Evolutionary conservation across 805 yeast species (phyloP).

Genomic region (Danielozyma ontarioensis): DNA sequence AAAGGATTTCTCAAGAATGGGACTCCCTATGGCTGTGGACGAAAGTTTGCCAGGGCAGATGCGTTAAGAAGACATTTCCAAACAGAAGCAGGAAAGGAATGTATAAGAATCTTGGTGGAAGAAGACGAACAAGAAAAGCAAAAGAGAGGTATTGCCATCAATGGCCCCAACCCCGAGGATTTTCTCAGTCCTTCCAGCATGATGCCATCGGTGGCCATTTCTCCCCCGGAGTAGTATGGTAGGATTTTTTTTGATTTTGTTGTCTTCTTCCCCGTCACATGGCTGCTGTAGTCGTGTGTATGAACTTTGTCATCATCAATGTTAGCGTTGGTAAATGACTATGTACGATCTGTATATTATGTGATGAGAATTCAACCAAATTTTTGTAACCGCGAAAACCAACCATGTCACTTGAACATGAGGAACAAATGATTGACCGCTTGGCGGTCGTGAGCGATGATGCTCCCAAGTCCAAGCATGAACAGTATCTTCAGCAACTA

Average conservation of each 20-base stretch:
- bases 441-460: conserved; percentile 11
- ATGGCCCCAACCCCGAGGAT: not conserved
- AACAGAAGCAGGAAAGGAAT: conserved; percentile 42
- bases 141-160: not conserved
- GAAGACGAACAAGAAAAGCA: conserved; percentile 32
- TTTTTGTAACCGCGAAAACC: not conserved
- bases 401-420: conserved; percentile 20
- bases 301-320: no score
- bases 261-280: not conserved
- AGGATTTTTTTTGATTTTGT: not conserved
- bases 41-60: conserved; percentile 43
- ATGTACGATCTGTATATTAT: not conserved
- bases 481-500: conserved; percentile 22
- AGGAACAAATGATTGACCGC: conserved; percentile 30
- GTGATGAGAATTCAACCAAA: not conserved
- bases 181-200: not conserved
- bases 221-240: conserved; percentile 27
- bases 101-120: conserved; percentile 35
- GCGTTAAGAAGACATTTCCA: conserved; percentile 42
- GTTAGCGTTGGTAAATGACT: no score
- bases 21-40: conserved; percentile 40
- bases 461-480: conserved; percentile 11
- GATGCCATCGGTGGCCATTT: conserved; percentile 32
- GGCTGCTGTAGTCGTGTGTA: no score
- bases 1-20: conserved; percentile 53